Evolutionary conservation across 345 rosid species (phyloP), one percentile per base, ranked within the genome.

Genomic region (Cardamine occulta): DNA sequence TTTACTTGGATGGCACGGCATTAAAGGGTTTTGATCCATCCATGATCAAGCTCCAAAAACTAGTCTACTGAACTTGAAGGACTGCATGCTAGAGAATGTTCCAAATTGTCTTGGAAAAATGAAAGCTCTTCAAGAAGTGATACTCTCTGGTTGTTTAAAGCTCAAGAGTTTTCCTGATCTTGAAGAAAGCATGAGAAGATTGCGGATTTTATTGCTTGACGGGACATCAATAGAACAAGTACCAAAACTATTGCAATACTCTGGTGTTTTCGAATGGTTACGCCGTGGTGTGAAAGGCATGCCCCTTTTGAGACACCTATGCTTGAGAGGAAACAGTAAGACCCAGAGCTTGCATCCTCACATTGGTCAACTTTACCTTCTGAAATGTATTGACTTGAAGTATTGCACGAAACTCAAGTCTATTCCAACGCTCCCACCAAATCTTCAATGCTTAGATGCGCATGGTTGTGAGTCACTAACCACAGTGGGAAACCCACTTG

Each of bases 81-180:
- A 21, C 26, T 61, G 75, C 47, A 21, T 0, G 75, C 68, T 72
- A n/a, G 35, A 1, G 31, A 32, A 1, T 15, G 47, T 72, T 72
- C 75, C 68, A 0, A 7, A 49, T 15, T 45, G 39, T 23, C 26
- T 61, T 4, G 57, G 60, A 14, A 72, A 47, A 4, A 24, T 61
- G 35, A 49, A 59, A 35, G 40, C 67, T 47, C 66, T 72, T 21
- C 45, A 72, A 47, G 68, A 72, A 47, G 57, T 70, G 2, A 70
- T 57, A 40, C 64, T 57, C 32, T 70, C 74, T 5, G 65, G 74
- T 17, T 70, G 74, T 39, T 17, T 8, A 28, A 57, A 13, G 56
- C 74, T 70, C 5, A 0, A 31, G 44, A 57, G 40, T 26, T 69
- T 70, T 70, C 74, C 74, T 2, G 55, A 70, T 18, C 3, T 44